Percentiles rank a stretch among this genome's conserved stretches.
Conservation (phyloP, 2,329 filamentous ascomycete genomes). For the Fusarium luffae region DNA sequence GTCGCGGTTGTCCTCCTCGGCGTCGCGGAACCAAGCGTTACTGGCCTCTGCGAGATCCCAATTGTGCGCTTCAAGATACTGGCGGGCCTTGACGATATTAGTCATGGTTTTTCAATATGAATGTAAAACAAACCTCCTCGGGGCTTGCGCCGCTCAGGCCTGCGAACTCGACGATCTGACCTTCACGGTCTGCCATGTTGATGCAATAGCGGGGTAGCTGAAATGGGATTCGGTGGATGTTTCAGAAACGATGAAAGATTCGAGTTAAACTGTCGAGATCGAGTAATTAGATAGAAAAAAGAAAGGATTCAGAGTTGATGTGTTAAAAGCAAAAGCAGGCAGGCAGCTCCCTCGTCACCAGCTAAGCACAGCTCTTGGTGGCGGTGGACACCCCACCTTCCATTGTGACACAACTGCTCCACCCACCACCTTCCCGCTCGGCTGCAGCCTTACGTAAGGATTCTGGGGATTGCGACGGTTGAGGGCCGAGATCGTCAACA, state of each 20-base stretch:
- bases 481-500: conserved; percentile 39
- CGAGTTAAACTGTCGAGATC: neutral
- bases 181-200: conserved; percentile 49
- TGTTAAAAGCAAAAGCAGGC: conserved; percentile 21
- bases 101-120: neutral
- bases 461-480: conserved; percentile 30
- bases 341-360: conserved; percentile 47
- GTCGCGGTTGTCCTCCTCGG: conserved; percentile 60
- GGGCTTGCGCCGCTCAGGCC: conserved; percentile 43
- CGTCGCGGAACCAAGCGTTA: conserved; percentile 68
- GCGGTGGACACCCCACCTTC: conserved; percentile 41
- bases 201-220: conserved; percentile 38
- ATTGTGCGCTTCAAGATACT: conserved; percentile 71
- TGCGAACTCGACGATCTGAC: conserved; percentile 47
- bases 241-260: too few relatives aligned
- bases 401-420: conserved; percentile 40
- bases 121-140: conserved; percentile 41
- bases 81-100: conserved; percentile 64
- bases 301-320: neutral
- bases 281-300: neutral
- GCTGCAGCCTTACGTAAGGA: conserved; percentile 44
- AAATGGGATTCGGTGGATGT: neutral
- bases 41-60: conserved; percentile 75
- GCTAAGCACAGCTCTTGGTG: conserved; percentile 44
- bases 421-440: conserved; percentile 39